Base-by-base conservation (phyloP, 2,329 filamentous ascomycete species). In the Aureobasidium sp. region DNA sequence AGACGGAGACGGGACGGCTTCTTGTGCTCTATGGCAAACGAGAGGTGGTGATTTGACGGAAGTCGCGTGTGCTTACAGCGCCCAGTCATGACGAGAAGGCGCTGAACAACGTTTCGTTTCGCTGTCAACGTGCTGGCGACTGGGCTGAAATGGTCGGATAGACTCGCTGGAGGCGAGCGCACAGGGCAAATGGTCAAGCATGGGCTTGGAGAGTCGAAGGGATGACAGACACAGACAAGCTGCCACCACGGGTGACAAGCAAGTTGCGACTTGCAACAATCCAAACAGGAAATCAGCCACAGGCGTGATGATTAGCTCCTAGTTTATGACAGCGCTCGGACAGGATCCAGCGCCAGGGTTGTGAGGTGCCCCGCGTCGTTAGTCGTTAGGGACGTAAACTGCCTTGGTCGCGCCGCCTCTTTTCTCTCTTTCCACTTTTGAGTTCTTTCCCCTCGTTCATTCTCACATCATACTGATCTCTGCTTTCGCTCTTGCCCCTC, bases 391-490 rank as follows among this genome's bases (percentile, higher is more conserved):
- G 21, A 21, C 21, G 21, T 21, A 21, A 21, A 21, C 21, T 21
- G 21, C 21, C 21, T 21, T 52, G 49, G 21, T 41, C 37, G 44
- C 41, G 49, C 59, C 47, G 21, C 10, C n/a, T 44, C 42, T 49
- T 47, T 59, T 60, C 21, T n/a, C 32, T 52, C 48, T 52, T 49
- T 50, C 45, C 53, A 52, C 27, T 59, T 49, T 57, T 32, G 30
- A 55, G 42, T 62, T 58, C 30, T 25, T 62, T 57, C 52, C 52
- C 42, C 67, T 64, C 68, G 68, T 69, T 68, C 70, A 66, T 63
- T 65, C 64, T 64, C 61, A 54, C 63, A 58, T 62, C 66, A 65
- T 65, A 45, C 63, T 62, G 64, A 55, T 48, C 25, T 48, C 39
- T 34, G 53, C 39, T 21, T 47, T 49, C 48, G 47, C 54, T 59